Evolutionary conservation across 768 basidiomycete species (phyloP), one percentile per base, ranked within the genome.

Genomic region (Boletus subcaerulescens): DNA sequence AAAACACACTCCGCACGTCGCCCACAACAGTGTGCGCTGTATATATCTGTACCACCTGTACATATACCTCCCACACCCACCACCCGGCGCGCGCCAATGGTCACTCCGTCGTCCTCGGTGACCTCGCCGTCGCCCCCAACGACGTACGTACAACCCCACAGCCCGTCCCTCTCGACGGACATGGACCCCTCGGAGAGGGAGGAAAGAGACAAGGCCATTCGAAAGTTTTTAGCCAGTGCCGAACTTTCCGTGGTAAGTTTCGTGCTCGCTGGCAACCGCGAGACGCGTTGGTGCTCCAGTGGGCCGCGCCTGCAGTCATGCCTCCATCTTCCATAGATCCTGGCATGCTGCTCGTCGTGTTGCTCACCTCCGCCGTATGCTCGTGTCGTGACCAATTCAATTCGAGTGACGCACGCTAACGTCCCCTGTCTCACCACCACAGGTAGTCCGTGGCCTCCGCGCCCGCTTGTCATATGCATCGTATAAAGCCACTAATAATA

Each of bases 401-500:
- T 50, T 42, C 53, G 46, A 39, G 39, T 56, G 29, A 40, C 55
- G 33, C 55, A 42, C 39, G 43, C 72, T 71, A 22, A 71, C 61
- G 11, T 59, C 60, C 70, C 64, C 60, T 73, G 64, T 65, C 57
- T 66, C 62, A 65, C 65, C 38, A 57, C 53, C 57, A 55, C 75
- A 93, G 91, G 83, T 93, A 32, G 89, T 89, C 65, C 87, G 88
- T 67, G 85, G 81, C 50, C 79, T 93, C 53, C 84, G 91, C 57
- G 80, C 90, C 62, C 86, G 90, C 60, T 80, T 93, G 48, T 81
- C 88, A 0, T 90, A 91, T 71, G 91, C 91, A 22, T 86, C 87
- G 2, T 91, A 87, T 79, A 93, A 93, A 73, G 89, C 91, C 5
- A 78, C 79, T 14, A 81, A 90, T 70, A 87, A 90, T 68, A 72